These are phyloP conservation scores for Globisporangium cystogenes DNA, from an alignment of 352 stramenopile species.

Conservation along the genomic window DNA sequence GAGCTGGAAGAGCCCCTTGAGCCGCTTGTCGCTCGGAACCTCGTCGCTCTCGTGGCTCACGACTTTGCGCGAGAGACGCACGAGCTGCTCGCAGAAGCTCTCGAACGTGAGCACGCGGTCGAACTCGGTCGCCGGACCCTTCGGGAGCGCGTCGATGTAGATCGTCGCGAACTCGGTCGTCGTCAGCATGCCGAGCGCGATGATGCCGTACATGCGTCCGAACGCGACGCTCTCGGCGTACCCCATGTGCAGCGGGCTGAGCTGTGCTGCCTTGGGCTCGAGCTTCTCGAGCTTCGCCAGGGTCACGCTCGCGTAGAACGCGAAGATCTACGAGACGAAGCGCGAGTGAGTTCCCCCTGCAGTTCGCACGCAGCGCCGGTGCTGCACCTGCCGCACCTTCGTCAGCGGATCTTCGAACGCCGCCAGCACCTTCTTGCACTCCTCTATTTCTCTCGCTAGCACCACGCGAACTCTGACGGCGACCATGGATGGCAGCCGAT, in stretches of 20 bases:
- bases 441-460: conserved; percentile 47
- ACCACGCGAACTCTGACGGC: conserved; percentile 29
- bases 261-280: conserved; percentile 40
- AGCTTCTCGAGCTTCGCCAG: conserved; percentile 63
- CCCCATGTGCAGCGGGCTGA: conserved; percentile 47
- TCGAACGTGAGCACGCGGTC: conserved; percentile 59
- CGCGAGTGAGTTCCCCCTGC: not conserved
- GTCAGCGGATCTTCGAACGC: conserved; percentile 58
- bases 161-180: conserved; percentile 70
- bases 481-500: not conserved
- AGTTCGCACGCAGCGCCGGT: not conserved
- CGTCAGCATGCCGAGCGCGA: conserved; percentile 66
- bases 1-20: conserved; percentile 79
- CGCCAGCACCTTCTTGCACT: conserved; percentile 54
- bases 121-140: conserved; percentile 40
- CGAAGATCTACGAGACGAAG: conserved; percentile 53
- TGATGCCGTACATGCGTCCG: conserved; percentile 66
- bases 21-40: conserved; percentile 30
- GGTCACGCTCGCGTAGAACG: conserved; percentile 41
- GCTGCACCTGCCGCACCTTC: conserved; percentile 19
- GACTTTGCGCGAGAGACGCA: conserved; percentile 48
- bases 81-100: conserved; percentile 60
- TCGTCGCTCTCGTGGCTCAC: conserved; percentile 14
- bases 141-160: conserved; percentile 73
- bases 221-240: conserved; percentile 71